Conservation (phyloP, 768 basidiomycete genomes). For the Rhodotorula toruloides region DNA sequence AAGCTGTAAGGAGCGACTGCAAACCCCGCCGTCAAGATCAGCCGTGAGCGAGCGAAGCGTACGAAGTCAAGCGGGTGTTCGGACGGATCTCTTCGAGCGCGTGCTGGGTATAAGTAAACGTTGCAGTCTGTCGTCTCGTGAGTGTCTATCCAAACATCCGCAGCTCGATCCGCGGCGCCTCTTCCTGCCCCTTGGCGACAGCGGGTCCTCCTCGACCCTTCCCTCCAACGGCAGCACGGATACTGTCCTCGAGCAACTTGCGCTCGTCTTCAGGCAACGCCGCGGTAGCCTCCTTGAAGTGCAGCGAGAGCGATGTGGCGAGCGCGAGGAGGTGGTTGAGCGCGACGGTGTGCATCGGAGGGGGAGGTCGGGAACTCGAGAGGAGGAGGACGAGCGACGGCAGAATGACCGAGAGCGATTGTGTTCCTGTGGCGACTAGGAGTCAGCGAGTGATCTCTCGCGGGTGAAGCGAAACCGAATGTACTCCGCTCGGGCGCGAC, state of each 20-base stretch:
- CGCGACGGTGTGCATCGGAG: conserved; percentile 57
- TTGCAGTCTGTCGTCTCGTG: too few relatives aligned
- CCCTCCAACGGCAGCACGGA: conserved; percentile 52
- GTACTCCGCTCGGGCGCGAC: conserved; percentile 61
- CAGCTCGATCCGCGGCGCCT: conserved; percentile 26
- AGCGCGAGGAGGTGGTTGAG: conserved; percentile 65
- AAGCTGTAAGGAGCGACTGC: too few relatives aligned
- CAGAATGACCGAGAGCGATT: conserved; percentile 18
- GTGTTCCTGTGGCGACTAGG: conserved; percentile 8
- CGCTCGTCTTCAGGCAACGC: conserved; percentile 59
- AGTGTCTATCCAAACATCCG: conserved; percentile 16
- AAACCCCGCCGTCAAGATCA: too few relatives aligned
- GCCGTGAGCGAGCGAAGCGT: not conserved
- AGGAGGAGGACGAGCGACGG: conserved; percentile 55
- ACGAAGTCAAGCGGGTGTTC: not conserved
- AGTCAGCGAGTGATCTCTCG: not conserved
- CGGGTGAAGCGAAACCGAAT: conserved; percentile 43
- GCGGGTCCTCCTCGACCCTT: not conserved
- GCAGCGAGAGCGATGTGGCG: conserved; percentile 63
- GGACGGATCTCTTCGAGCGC: not conserved
- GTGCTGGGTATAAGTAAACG: not conserved
- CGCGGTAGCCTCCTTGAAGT: conserved; percentile 79
- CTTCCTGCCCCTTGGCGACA: not conserved
- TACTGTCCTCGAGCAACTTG: conserved; percentile 66
- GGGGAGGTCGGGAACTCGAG: conserved; percentile 52